A percentile compares a stretch with the other conserved stretches of the same genome.
These are phyloP conservation scores for Ogataea ramenticola DNA, from an alignment of 805 yeast species.

Conservation along the genomic window DNA sequence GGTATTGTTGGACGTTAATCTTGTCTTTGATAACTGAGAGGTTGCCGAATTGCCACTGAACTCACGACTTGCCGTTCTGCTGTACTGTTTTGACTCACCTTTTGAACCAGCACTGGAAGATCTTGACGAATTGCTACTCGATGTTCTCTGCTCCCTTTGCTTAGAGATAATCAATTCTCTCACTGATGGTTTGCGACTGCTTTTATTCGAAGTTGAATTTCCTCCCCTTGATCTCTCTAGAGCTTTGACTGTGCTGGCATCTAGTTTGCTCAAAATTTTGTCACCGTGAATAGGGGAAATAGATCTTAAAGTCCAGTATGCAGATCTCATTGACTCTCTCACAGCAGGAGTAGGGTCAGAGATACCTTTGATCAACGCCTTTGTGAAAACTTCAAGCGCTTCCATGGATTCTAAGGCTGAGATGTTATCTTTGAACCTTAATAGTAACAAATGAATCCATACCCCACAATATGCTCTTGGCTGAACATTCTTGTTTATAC, in stretches of 20 bases:
- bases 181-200: slow-evolving; percentile 33
- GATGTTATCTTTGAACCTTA: slow-evolving; percentile 38
- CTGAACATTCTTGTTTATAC: slow-evolving; percentile 62
- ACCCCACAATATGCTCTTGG: slow-evolving; percentile 64
- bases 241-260: slow-evolving; percentile 44
- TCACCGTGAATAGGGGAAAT: slow-evolving; percentile 49
- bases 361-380: slow-evolving; percentile 51
- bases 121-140: neutral
- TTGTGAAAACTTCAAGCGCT: slow-evolving; percentile 38
- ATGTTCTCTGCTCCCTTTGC: slow-evolving; percentile 22
- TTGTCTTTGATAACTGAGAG: neutral
- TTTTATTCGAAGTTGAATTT: slow-evolving; percentile 9
- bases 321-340: slow-evolving; percentile 63
- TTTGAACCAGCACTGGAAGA: neutral
- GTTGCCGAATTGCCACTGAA: neutral
- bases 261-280: slow-evolving; percentile 28
- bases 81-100: neutral
- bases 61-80: neutral
- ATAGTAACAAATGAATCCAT: slow-evolving; percentile 59
- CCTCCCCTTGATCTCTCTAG: slow-evolving; percentile 37
- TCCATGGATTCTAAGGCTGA: slow-evolving; percentile 22
- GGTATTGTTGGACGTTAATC: neutral
- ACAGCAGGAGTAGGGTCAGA: slow-evolving; percentile 77
- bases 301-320: slow-evolving; percentile 64
- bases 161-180: slow-evolving; percentile 40